Base-by-base conservation (phyloP, 2,329 filamentous ascomycete species). In the Cladosporium halotolerans region DNA sequence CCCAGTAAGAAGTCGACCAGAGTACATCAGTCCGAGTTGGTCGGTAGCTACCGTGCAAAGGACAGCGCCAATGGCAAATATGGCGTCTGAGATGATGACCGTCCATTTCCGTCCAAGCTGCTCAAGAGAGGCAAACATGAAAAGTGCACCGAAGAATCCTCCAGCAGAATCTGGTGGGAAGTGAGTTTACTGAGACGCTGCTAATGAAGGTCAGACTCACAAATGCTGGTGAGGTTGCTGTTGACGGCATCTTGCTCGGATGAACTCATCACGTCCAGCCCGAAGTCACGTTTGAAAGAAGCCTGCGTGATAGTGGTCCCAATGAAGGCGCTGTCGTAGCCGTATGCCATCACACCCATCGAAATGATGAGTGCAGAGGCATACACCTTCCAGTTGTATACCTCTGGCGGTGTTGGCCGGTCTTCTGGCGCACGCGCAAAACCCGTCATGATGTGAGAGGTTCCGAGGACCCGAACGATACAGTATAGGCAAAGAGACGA, bases 321-420 rank as follows among this genome's bases (percentile, higher is more conserved):
- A 18, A 80, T 73, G 63, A 80, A 80, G 11, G 77, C 75, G 3
- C 72, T 74, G 57, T 80, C 78, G 59, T 80, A 79, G 11, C 77
- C 76, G 34, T 79, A 79, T 4, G 74, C 75, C 19, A 65, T 52
- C 1, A 60, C 63, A 11, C 77, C 76, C 14, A 73, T 74, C 4
- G 76, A 72, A 43, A 79, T 77, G 31, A 79, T 68, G n/a, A 72
- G 60, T 0, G 75, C 72, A 44, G 76, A 72, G 5, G 65, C 68
- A 59, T 80, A 80, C 18, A 79, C 65, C 3, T 73, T 70, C 73
- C 73, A 76, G 57, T 79, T 79, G 65, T 79, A 79, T 57, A 80
- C 78, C 65, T 79, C 76, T 55, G 73, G 71, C 16, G 78, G 79
- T 57, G 77, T 81, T 23, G 78, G 78, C 58, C 78, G 71, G 63